phyloP scores from a whole-genome alignment of 805 yeast genomes.

The Ogataea wickerhamii region DNA sequence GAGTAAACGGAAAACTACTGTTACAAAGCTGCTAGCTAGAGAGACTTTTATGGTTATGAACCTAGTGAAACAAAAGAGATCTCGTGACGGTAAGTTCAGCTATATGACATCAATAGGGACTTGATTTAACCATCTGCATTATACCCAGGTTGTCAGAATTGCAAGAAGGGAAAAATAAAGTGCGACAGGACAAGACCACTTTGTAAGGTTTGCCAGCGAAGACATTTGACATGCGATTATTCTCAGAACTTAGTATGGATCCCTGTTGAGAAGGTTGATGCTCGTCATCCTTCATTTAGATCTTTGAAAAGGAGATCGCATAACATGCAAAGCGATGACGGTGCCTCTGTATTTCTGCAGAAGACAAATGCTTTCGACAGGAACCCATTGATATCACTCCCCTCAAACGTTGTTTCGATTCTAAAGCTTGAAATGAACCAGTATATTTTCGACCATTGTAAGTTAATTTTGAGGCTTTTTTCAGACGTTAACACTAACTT shows the following conservation, averaged over 20 bases:
- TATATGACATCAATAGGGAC: neutral
- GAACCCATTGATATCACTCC: constrained; percentile 8
- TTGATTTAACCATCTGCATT: neutral
- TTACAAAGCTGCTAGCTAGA: too few species aligned
- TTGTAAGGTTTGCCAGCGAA: constrained; percentile 9
- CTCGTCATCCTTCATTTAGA: constrained; percentile 11
- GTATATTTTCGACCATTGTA: constrained; percentile 9
- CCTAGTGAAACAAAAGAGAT: constrained; percentile 6
- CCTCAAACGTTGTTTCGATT: constrained; percentile 1
- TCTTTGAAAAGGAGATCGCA: constrained; percentile 1
- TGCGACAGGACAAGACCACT: constrained; percentile 8
- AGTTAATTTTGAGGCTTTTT: constrained; percentile 1
- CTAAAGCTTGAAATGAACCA: constrained; percentile 3
- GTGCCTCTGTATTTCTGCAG: too few species aligned
- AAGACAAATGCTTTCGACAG: too few species aligned
- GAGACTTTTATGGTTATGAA: too few species aligned
- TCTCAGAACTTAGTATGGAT: constrained; percentile 9
- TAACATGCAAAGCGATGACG: neutral
- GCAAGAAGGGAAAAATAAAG: constrained; percentile 9
- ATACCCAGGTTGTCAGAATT: constrained; percentile 8
- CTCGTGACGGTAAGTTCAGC: constrained; percentile 7
- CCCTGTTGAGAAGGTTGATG: constrained; percentile 7
- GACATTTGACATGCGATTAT: constrained; percentile 6
- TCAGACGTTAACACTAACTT: neutral
- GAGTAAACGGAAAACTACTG: too few species aligned